phyloP scores from a whole-genome alignment of 2,329 filamentous ascomycete species.

The Lojkania enalia region DNA sequence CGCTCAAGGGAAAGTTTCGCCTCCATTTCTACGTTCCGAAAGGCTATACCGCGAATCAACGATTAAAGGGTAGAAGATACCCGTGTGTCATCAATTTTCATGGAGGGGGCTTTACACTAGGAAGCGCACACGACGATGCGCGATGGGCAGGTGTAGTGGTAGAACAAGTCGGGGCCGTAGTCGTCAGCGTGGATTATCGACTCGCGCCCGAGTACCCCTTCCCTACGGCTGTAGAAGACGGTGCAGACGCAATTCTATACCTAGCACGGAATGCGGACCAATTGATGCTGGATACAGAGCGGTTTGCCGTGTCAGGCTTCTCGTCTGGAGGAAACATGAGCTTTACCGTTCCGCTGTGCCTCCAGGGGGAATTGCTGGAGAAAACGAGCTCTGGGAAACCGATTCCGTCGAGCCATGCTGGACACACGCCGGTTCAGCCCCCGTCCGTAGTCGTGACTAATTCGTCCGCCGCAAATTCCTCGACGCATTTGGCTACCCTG shows the following conservation, averaged over 20 bases:
- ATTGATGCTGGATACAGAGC: slow-evolving; percentile 59
- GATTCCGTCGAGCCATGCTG: slow-evolving; percentile 33
- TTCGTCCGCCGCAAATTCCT: slow-evolving; percentile 6
- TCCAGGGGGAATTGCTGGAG: slow-evolving; percentile 54
- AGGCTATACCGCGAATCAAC: slow-evolving; percentile 51
- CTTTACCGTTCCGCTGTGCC: slow-evolving; percentile 62
- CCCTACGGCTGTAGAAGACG: slow-evolving; percentile 66
- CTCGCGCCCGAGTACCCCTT: slow-evolving; percentile 65
- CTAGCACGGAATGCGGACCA: slow-evolving; percentile 60
- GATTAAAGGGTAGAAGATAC: slow-evolving; percentile 50
- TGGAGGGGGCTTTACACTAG: slow-evolving; percentile 65
- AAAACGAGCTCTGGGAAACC: slow-evolving; percentile 30
- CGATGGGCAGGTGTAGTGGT: slow-evolving; percentile 62
- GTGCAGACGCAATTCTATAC: slow-evolving; percentile 63
- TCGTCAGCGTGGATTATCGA: slow-evolving; percentile 65
- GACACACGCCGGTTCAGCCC: slow-evolving; percentile 25
- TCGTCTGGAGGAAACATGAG: slow-evolving; percentile 66
- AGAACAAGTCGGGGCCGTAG: slow-evolving; percentile 59
- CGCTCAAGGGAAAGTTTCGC: slow-evolving; percentile 51
- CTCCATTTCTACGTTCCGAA: slow-evolving; percentile 65
- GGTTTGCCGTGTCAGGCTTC: slow-evolving; percentile 64
- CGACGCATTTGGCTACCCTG: too few relatives aligned
- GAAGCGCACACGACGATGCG: slow-evolving; percentile 62
- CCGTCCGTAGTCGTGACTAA: background rate
- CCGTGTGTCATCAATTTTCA: slow-evolving; percentile 67